A percentile compares a stretch with the other conserved stretches of the same genome.
Conservation (phyloP, 805 yeast species). For the Lachancea cidri region DNA sequence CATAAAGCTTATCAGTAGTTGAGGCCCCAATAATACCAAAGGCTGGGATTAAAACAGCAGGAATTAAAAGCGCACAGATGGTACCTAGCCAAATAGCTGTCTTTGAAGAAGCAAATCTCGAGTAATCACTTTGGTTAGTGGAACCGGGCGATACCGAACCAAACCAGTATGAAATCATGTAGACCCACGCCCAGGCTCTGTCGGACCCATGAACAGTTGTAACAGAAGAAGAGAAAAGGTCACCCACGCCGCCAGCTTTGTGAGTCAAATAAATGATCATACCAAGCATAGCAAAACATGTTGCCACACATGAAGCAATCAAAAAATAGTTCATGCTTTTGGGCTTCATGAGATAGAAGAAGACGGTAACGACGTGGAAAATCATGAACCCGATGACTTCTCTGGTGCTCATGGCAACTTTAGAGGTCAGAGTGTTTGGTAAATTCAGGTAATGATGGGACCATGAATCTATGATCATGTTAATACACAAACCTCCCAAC, state of each 20-base stretch:
- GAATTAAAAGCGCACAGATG: constrained; percentile 17
- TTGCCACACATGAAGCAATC: constrained; percentile 34
- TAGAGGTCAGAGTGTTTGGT: constrained; percentile 35
- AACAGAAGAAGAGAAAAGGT: constrained; percentile 25
- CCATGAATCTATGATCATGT: constrained; percentile 35
- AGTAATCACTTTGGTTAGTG: constrained; percentile 34
- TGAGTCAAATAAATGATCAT: constrained; percentile 34
- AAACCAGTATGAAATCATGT: constrained; percentile 39
- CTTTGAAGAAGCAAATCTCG: constrained; percentile 32
- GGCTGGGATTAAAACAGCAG: constrained; percentile 33
- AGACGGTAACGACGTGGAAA: constrained; percentile 38
- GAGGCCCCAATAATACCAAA: constrained; percentile 35
- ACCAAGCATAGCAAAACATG: constrained; percentile 39
- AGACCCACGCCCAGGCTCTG: constrained; percentile 40
- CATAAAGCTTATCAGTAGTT: constrained; percentile 28
- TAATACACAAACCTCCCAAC: constrained; percentile 40
- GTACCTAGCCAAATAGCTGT: constrained; percentile 19
- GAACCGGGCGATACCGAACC: constrained; percentile 39
- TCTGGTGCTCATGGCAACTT: constrained; percentile 37
- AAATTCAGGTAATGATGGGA: constrained; percentile 33
- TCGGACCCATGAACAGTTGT: constrained; percentile 33
- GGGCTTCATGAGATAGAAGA: constrained; percentile 40
- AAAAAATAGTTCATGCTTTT: constrained; percentile 37
- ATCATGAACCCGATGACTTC: constrained; percentile 39
- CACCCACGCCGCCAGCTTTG: constrained; percentile 35